phyloP scores from a whole-genome alignment of 2,329 filamentous ascomycete species.

The Acarospora socialis region DNA sequence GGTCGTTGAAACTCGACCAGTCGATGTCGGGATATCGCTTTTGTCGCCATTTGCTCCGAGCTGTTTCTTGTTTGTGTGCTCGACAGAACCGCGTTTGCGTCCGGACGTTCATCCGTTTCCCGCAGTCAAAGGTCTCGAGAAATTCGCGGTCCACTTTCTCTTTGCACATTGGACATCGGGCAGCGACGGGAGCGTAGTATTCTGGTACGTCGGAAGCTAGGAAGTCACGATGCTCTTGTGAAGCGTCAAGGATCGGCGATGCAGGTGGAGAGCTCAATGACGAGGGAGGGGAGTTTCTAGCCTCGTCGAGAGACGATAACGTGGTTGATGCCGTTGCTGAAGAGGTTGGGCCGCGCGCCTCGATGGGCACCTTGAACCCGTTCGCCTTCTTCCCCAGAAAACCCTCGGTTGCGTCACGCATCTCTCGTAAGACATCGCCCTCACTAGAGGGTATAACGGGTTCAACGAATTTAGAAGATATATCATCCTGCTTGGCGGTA shows the following conservation, averaged over 20 bases:
- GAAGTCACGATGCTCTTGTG: conserved; percentile 11
- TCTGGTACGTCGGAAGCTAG: conserved; percentile 9
- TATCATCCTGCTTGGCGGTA: no score
- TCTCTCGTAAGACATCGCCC: no score
- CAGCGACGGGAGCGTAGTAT: conserved; percentile 8
- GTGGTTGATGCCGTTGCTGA: conserved; percentile 17
- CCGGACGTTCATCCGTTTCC: conserved; percentile 38
- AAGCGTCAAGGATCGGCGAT: conserved; percentile 13
- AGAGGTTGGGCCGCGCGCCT: conserved; percentile 15
- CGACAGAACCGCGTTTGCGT: conserved; percentile 51
- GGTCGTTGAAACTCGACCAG: conserved; percentile 47
- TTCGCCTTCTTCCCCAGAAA: no score
- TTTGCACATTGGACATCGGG: conserved; percentile 54
- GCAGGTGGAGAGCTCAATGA: conserved; percentile 20
- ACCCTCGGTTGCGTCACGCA: no score
- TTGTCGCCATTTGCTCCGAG: conserved; percentile 33
- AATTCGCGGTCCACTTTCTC: conserved; percentile 40
- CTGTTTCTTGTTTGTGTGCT: conserved; percentile 44
- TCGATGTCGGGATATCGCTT: conserved; percentile 56
- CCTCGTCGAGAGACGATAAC: conserved; percentile 15
- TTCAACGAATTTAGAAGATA: no score
- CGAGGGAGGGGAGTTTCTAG: conserved; percentile 15
- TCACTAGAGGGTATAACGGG: no score
- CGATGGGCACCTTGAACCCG: conserved; percentile 18
- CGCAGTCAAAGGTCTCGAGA: conserved; percentile 39